Percentiles rank a stretch among this genome's conserved stretches.
These are phyloP conservation scores for Lactifluus piperatus DNA, from an alignment of 768 basidiomycete species.

Conservation along the genomic window DNA sequence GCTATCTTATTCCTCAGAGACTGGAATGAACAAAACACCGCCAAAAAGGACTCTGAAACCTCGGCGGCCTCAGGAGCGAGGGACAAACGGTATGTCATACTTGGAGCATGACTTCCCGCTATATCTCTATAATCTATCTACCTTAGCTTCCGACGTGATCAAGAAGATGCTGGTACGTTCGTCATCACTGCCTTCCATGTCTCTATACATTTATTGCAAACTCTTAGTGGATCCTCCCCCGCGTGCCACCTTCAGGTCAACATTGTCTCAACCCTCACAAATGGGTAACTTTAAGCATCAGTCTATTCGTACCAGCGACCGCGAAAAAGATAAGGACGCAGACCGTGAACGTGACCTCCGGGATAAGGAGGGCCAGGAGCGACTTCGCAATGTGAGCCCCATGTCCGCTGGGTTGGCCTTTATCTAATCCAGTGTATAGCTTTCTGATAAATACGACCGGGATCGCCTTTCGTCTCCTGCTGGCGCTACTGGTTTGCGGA, in stretches of 20 bases:
- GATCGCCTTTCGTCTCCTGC: slow-evolving; percentile 56
- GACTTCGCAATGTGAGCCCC: slow-evolving; percentile 59
- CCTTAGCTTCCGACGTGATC: slow-evolving; percentile 63
- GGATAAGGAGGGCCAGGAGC: slow-evolving; percentile 72
- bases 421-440: slow-evolving; percentile 33
- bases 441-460: slow-evolving; percentile 83
- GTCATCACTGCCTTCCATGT: not conserved
- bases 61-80: slow-evolving; percentile 44
- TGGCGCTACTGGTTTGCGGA: slow-evolving; percentile 37
- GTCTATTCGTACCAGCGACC: slow-evolving; percentile 60
- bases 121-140: slow-evolving; percentile 14
- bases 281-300: slow-evolving; percentile 94
- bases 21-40: slow-evolving; percentile 53
- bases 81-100: slow-evolving; percentile 50
- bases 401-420: slow-evolving; percentile 5
- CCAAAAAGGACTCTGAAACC: slow-evolving; percentile 61
- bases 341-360: slow-evolving; percentile 47
- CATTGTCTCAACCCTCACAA: slow-evolving; percentile 74
- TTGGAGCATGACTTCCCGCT: slow-evolving; percentile 4
- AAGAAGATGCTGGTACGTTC: slow-evolving; percentile 59
- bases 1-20: slow-evolving; percentile 26
- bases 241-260: slow-evolving; percentile 62
- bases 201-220: slow-evolving; percentile 1
- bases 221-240: slow-evolving; percentile 38
- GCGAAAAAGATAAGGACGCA: slow-evolving; percentile 32